Evolutionary conservation across 371 early-diverging fungal species (phyloP).

Genomic region (Lichtheimia hyalospora): DNA sequence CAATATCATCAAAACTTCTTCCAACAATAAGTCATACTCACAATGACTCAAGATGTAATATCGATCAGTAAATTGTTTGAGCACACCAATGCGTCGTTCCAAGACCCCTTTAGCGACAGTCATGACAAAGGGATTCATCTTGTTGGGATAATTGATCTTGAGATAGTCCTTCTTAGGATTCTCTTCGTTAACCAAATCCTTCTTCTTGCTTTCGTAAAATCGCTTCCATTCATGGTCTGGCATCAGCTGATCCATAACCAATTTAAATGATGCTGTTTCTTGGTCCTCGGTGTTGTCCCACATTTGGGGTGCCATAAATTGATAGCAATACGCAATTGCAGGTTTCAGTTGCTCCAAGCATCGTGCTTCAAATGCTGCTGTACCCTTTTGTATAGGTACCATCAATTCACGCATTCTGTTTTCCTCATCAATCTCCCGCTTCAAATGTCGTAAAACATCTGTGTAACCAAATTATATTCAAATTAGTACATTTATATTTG

Average conservation of each 20-base stretch:
- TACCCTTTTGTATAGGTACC: slow-evolving; percentile 36
- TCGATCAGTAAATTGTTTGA: slow-evolving; percentile 37
- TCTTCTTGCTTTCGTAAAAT: slow-evolving; percentile 26
- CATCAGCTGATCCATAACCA: slow-evolving; percentile 21
- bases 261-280: slow-evolving; percentile 22
- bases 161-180: slow-evolving; percentile 34
- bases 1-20: too few relatives aligned
- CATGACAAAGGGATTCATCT: slow-evolving; percentile 38
- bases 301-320: slow-evolving; percentile 15
- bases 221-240: slow-evolving; percentile 36
- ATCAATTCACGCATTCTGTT: slow-evolving; percentile 36
- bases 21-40: slow-evolving; percentile 7
- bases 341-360: slow-evolving; percentile 21
- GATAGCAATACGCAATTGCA: slow-evolving; percentile 25
- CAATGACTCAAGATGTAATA: slow-evolving; percentile 45
- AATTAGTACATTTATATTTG: neutral
- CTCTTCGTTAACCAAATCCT: slow-evolving; percentile 35
- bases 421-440: slow-evolving; percentile 44
- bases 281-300: slow-evolving; percentile 16
- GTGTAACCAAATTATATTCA: neutral
- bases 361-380: slow-evolving; percentile 24
- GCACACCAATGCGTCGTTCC: slow-evolving; percentile 34
- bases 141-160: slow-evolving; percentile 50
- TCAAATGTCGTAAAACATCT: slow-evolving; percentile 44
- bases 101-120: slow-evolving; percentile 39